These are phyloP conservation scores for Cystobasidium onofrii DNA, from an alignment of 768 basidiomycete species.

Conservation along the genomic window DNA sequence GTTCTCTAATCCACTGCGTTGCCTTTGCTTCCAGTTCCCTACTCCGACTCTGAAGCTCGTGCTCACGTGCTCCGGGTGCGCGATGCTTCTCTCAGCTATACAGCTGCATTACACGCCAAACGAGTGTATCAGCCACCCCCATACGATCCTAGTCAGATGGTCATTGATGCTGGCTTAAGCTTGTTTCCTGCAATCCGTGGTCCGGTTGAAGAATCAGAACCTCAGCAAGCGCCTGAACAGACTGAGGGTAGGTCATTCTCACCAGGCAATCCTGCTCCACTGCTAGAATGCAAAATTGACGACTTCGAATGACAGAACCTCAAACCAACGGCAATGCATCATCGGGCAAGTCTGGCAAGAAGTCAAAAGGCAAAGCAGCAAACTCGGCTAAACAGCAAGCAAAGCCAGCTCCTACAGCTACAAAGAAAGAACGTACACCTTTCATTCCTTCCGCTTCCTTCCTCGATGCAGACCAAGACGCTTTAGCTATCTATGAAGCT, in stretches of 20 bases:
- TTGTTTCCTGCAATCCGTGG: slow-evolving; percentile 33
- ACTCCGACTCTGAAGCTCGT: slow-evolving; percentile 46
- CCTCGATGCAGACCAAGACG: slow-evolving; percentile 12
- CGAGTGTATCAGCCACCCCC: slow-evolving; percentile 22
- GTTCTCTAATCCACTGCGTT: not conserved
- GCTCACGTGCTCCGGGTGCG: slow-evolving; percentile 48
- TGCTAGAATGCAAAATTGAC: no score
- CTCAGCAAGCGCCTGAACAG: not conserved
- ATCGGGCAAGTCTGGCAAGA: slow-evolving; percentile 44
- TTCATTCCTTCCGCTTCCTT: slow-evolving; percentile 29
- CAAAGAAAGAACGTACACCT: slow-evolving; percentile 24
- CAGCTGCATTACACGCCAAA: slow-evolving; percentile 34
- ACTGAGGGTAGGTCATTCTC: not conserved
- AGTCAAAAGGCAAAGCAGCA: slow-evolving; percentile 42
- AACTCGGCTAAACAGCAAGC: slow-evolving; percentile 22
- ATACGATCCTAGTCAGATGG: slow-evolving; percentile 40
- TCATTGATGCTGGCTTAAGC: slow-evolving; percentile 34
- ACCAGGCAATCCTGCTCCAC: no score
- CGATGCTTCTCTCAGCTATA: slow-evolving; percentile 42
- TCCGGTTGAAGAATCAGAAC: not conserved
- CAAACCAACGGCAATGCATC: slow-evolving; percentile 29
- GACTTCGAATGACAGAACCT: not conserved
- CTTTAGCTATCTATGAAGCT: slow-evolving; percentile 31
- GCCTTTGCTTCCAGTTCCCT: slow-evolving; percentile 44
- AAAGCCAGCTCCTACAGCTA: slow-evolving; percentile 29